These are phyloP conservation scores for Ephemerocybe angulata DNA, from an alignment of 768 basidiomycete genomes.

Conservation along the genomic window DNA sequence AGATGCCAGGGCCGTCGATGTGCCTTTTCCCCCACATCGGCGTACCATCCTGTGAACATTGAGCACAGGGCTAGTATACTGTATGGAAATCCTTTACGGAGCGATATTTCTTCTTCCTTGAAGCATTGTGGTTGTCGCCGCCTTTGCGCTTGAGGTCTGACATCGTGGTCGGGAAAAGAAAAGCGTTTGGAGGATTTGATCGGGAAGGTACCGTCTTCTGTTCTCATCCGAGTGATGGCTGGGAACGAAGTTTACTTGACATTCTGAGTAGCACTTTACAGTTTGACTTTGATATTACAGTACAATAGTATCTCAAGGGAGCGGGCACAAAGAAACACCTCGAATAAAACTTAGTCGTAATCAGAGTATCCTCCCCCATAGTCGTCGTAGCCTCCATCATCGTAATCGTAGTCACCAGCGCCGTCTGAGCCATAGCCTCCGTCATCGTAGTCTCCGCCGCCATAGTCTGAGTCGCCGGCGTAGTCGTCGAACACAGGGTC, in stretches of 20 bases:
- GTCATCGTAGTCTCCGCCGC: background rate
- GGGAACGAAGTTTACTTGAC: too few relatives aligned
- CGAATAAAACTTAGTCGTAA: background rate
- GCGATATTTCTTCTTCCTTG: conserved; percentile 4
- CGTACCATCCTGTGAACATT: conserved; percentile 52
- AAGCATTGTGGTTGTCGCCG: background rate
- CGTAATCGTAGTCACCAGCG: background rate
- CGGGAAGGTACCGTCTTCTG: background rate
- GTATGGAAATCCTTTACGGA: background rate
- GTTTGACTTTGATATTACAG: too few relatives aligned
- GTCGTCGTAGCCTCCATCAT: background rate
- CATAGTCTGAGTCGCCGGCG: background rate
- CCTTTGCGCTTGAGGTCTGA: background rate
- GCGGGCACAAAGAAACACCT: too few relatives aligned
- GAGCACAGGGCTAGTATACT: background rate
- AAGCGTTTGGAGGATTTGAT: background rate
- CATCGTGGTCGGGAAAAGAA: background rate
- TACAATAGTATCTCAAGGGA: background rate
- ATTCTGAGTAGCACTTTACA: too few relatives aligned
- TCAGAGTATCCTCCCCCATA: background rate
- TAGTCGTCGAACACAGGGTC: background rate
- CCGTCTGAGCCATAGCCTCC: background rate
- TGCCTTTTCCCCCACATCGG: conserved; percentile 60
- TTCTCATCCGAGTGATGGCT: background rate
- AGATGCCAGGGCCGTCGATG: conserved; percentile 80